phyloP scores from a whole-genome alignment of 2,329 filamentous ascomycete species.

The Ploettnerulaceae sp. region DNA sequence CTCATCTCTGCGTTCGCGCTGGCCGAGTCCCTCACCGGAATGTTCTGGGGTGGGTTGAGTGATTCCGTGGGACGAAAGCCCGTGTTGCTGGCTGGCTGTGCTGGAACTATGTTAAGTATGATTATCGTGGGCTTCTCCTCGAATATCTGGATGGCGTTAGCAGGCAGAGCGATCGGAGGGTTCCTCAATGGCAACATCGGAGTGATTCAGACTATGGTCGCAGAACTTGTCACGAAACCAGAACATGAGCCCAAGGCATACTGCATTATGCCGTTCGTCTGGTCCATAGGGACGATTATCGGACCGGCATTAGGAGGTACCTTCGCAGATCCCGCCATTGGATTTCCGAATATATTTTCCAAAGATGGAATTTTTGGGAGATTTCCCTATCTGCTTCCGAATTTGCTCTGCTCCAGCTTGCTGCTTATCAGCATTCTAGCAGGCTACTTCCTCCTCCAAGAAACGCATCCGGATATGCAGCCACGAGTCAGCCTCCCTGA shows the following conservation, averaged over 20 bases:
- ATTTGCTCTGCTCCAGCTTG: constrained; percentile 72
- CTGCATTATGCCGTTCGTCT: constrained; percentile 90
- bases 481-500: constrained; percentile 44
- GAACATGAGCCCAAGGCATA: constrained; percentile 86
- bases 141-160: constrained; percentile 78
- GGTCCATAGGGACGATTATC: constrained; percentile 84
- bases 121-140: constrained; percentile 76
- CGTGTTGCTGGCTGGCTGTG: constrained; percentile 73
- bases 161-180: constrained; percentile 72
- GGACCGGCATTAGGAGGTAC: constrained; percentile 84
- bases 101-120: constrained; percentile 78
- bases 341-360: constrained; percentile 69
- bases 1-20: constrained; percentile 83
- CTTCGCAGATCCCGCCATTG: constrained; percentile 71
- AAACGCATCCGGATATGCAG: constrained; percentile 84
- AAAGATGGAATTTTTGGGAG: constrained; percentile 63
- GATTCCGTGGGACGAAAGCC: constrained; percentile 83
- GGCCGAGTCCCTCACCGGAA: constrained; percentile 75
- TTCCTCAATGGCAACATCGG: constrained; percentile 88
- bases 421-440: constrained; percentile 74
- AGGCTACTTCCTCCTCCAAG: constrained; percentile 76
- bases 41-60: constrained; percentile 82
- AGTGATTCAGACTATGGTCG: constrained; percentile 82
- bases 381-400: constrained; percentile 86
- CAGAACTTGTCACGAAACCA: constrained; percentile 75